Evolutionary conservation across 495 filamentous ascomycete genomes (phyloP).

Genomic region (Aspergillus indologenus): DNA sequence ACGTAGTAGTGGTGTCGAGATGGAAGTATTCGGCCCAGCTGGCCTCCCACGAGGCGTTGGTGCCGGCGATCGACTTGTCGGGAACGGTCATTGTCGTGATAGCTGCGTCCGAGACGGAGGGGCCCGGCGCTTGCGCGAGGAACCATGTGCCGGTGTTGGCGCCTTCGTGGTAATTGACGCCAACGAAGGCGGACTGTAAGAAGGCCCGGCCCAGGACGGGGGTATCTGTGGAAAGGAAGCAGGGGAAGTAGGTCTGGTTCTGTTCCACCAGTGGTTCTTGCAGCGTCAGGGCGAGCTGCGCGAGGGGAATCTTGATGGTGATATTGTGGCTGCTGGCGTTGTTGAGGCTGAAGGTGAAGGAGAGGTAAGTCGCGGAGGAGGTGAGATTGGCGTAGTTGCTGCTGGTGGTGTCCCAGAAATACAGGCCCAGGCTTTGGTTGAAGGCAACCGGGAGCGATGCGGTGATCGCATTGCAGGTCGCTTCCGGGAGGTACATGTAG

Average conservation of each 20-base stretch:
- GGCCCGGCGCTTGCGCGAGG: constrained; percentile 15
- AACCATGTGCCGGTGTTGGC: constrained; percentile 15
- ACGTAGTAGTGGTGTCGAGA: background rate
- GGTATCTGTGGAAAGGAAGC: constrained; percentile 27
- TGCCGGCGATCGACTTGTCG: background rate
- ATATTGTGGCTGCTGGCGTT: constrained; percentile 31
- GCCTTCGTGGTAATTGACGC: constrained; percentile 28
- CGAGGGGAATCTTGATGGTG: constrained; percentile 53
- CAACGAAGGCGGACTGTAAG: constrained; percentile 56
- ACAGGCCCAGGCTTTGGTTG: constrained; percentile 38
- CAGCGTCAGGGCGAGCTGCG: constrained; percentile 51
- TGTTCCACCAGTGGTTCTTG: constrained; percentile 42
- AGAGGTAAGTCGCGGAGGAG: constrained; percentile 46
- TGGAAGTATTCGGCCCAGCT: constrained; percentile 13
- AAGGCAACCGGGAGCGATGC: constrained; percentile 45
- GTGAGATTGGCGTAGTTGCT: constrained; percentile 42
- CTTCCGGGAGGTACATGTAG: constrained; percentile 48
- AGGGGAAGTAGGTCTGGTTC: constrained; percentile 52
- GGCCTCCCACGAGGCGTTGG: constrained; percentile 8
- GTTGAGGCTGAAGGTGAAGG: constrained; percentile 45
- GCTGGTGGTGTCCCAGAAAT: constrained; percentile 48
- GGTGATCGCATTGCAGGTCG: constrained; percentile 51
- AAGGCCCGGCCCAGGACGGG: constrained; percentile 53
- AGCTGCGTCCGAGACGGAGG: background rate
- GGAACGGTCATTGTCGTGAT: constrained; percentile 3